Percentiles rank a stretch among this genome's conserved stretches.
phyloP scores from a whole-genome alignment of 768 basidiomycete genomes.

The Podaxis pistillaris region DNA sequence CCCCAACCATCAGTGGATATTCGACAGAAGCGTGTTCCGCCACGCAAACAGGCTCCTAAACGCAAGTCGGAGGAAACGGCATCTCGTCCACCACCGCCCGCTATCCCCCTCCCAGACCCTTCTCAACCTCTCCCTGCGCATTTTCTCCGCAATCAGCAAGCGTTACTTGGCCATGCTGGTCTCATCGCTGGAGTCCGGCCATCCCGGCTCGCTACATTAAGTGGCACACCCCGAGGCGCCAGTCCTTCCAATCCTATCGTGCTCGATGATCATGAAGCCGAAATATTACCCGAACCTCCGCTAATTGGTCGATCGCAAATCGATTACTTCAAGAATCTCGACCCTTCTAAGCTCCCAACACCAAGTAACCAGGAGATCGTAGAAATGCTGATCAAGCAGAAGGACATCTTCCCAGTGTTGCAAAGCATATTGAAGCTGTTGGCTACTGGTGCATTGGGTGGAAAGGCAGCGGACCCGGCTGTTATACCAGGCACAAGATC shows the following conservation, averaged over 20 bases:
- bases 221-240: conserved; percentile 43
- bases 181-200: conserved; percentile 66
- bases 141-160: conserved; percentile 72
- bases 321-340: conserved; percentile 26
- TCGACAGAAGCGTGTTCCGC: conserved; percentile 19
- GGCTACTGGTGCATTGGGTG: conserved; percentile 28
- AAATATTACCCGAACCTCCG: conserved; percentile 27
- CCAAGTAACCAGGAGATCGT: conserved; percentile 62
- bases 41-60: conserved; percentile 33
- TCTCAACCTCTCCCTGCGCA: conserved; percentile 60
- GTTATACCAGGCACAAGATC: background rate
- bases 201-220: conserved; percentile 40
- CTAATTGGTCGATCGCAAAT: conserved; percentile 6
- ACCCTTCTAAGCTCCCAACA: conserved; percentile 42
- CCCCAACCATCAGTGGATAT: conserved; percentile 18
- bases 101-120: conserved; percentile 63
- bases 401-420: conserved; percentile 65
- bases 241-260: conserved; percentile 67
- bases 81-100: conserved; percentile 48
- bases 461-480: background rate
- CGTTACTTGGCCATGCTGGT: conserved; percentile 71
- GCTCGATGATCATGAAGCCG: conserved; percentile 55
- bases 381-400: conserved; percentile 55
- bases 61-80: conserved; percentile 37
- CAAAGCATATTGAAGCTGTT: conserved; percentile 61